Evolutionary conservation across 345 rosid genomes (phyloP).

Genomic region (Ailanthus altissimus): DNA sequence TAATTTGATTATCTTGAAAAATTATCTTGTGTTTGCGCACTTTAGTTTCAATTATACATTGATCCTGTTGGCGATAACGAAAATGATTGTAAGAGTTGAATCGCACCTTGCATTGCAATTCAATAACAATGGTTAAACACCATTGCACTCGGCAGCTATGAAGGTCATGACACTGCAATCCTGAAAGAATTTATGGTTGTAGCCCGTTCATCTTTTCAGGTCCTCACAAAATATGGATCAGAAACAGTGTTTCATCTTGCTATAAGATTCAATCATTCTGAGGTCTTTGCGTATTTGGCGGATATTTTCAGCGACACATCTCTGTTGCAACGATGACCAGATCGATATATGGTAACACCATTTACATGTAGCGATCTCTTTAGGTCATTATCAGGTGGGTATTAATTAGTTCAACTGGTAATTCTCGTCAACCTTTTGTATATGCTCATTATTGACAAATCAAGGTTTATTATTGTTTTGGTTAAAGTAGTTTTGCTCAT

Average conservation of each 20-base stretch:
- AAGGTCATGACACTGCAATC: slow-evolving; percentile 5
- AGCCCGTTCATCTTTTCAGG: slow-evolving; percentile 6
- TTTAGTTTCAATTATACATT: no score
- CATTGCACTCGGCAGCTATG: slow-evolving; percentile 20
- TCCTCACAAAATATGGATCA: neutral
- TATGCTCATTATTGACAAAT: neutral
- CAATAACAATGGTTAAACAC: slow-evolving; percentile 10
- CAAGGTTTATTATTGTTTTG: neutral
- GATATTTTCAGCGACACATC: neutral
- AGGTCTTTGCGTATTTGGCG: neutral
- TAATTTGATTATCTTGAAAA: no score
- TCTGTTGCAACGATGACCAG: neutral
- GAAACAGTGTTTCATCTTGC: slow-evolving; percentile 20
- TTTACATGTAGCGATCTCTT: slow-evolving; percentile 1
- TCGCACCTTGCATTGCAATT: neutral
- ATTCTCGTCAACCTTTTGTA: neutral
- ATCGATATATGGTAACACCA: slow-evolving; percentile 15
- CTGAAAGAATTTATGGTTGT: slow-evolving; percentile 10
- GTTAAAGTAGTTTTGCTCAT: neutral
- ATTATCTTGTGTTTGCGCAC: no score
- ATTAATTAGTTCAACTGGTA: neutral
- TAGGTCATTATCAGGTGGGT: slow-evolving; percentile 15
- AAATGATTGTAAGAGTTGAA: slow-evolving; percentile 3
- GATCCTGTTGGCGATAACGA: slow-evolving; percentile 11
- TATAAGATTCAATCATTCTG: neutral